Evolutionary conservation across 768 basidiomycete species (phyloP), one percentile per base, ranked within the genome.

Genomic region (Hericium alpestre): DNA sequence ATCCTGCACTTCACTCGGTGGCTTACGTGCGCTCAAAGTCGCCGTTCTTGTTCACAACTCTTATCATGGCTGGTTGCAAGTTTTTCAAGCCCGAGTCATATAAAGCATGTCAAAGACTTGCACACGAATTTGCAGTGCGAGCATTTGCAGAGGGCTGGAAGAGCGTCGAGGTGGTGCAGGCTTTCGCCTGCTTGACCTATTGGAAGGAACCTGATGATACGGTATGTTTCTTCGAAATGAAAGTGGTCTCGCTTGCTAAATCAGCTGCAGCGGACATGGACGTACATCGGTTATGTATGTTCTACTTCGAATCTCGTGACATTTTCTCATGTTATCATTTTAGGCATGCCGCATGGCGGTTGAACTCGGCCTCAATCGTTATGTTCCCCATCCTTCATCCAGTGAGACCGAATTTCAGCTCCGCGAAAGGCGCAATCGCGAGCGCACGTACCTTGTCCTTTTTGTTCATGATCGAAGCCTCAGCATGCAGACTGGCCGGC

Each of bases 131-230:
- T 61, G 83, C 85, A n/a, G 75, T 87, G 25, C 80, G 81, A 57
- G 89, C 90, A 9, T 91, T 93, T 64, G 77, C 82, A 37, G 83
- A 87, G 60, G 79, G 77, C n/a, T 84, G 80, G 80, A 86, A 89
- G 67, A 78, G 83, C 59, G 83, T 94, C 54, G 92, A 93, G 70
- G 83, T 92, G 20, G 87, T 90, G 4, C 93, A 95, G 70, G 89
- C 90, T 25, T 89, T 92, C 67, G 85, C 87, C 18, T 91, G 90
- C 64, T 74, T 94, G 59, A 90, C 86, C 40, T 94, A 93, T 70
- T 94, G 90, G 90, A 86, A 80, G 67, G 88, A 90, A 63, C 87
- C 90, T 41, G 84, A 88, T 60, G 93, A 95, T 63, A 87, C 82
- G 56, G 87, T 87, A 61, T 50, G 79, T 68, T 13, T 70, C 55